Evolutionary conservation across 352 stramenopile genomes (phyloP).

Genomic region (Globisporangium viniferum): DNA sequence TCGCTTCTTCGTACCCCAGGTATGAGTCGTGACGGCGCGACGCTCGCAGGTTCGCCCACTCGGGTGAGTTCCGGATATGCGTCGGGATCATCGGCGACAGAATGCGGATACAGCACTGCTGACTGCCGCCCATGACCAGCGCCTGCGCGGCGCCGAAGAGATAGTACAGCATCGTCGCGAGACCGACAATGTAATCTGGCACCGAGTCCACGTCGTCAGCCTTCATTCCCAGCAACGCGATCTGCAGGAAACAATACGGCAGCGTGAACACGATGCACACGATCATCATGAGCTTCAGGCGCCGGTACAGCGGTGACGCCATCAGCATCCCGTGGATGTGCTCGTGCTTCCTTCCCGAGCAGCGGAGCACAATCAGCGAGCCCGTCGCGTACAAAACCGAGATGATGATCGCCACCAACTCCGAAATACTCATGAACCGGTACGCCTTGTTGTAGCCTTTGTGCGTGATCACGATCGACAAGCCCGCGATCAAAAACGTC

Average conservation of each 20-base stretch:
- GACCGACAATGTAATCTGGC: conserved; percentile 51
- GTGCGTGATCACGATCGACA: conserved; percentile 43
- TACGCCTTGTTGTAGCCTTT: conserved; percentile 50
- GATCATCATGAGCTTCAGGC: conserved; percentile 65
- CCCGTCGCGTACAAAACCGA: conserved; percentile 43
- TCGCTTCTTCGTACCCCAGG: conserved; percentile 27
- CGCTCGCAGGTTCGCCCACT: conserved; percentile 27
- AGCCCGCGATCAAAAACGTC: conserved; percentile 28
- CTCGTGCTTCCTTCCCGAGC: conserved; percentile 59
- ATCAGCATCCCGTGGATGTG: conserved; percentile 66
- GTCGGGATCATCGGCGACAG: conserved; percentile 50
- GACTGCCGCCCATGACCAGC: conserved; percentile 63
- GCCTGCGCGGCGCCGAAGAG: conserved; percentile 59
- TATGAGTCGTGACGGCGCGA: conserved; percentile 29
- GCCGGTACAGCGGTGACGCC: conserved; percentile 60
- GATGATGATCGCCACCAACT: conserved; percentile 42
- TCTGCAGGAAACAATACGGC: conserved; percentile 57
- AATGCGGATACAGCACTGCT: conserved; percentile 57
- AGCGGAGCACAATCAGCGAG: conserved; percentile 37
- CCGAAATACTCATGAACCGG: conserved; percentile 52
- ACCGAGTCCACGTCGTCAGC: conserved; percentile 39
- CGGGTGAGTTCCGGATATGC: conserved; percentile 49
- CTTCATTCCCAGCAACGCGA: conserved; percentile 39
- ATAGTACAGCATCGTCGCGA: conserved; percentile 64
- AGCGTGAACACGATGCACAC: conserved; percentile 63